Evolutionary conservation across 306 rosid species (phyloP).

Genomic region (Echinosophora koreensis): DNA sequence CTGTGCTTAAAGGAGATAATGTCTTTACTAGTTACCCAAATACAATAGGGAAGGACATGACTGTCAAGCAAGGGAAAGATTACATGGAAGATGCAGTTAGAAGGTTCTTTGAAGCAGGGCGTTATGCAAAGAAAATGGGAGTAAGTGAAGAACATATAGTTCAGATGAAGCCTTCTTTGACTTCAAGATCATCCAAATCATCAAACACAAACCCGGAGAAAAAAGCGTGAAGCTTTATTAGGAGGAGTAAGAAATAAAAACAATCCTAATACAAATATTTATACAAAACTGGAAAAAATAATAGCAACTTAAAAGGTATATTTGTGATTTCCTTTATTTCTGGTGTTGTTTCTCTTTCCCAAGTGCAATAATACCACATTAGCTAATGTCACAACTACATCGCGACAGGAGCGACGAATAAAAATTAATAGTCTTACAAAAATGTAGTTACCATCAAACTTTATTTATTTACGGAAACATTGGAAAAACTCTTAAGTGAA

Average conservation of each 20-base stretch:
- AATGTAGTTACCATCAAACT: no score
- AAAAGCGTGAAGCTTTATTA: conserved; percentile 11
- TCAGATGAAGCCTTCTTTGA: conserved; percentile 90
- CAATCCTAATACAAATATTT: background rate
- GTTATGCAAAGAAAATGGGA: conserved; percentile 79
- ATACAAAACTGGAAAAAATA: conserved; percentile 1
- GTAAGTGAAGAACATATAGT: conserved; percentile 77
- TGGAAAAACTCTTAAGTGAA: no score
- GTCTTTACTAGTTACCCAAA: conserved; percentile 72
- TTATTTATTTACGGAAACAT: no score
- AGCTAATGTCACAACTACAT: no score
- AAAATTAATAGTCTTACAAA: no score
- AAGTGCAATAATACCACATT: no score
- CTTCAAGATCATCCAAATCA: conserved; percentile 64
- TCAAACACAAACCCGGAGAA: conserved; percentile 48
- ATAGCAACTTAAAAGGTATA: background rate
- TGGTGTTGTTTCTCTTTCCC: no score
- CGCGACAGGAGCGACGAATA: no score
- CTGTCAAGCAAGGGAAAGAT: conserved; percentile 75
- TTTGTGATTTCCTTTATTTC: no score
- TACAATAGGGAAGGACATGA: conserved; percentile 68
- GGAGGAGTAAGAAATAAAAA: conserved; percentile 2
- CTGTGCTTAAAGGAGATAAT: conserved; percentile 80
- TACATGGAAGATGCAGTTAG: conserved; percentile 73
- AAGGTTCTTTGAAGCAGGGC: conserved; percentile 80